Percentiles rank a stretch among this genome's conserved stretches.
These are phyloP conservation scores for Phytophthora vignae DNA, from an alignment of 352 stramenopile genomes.

Conservation along the genomic window DNA sequence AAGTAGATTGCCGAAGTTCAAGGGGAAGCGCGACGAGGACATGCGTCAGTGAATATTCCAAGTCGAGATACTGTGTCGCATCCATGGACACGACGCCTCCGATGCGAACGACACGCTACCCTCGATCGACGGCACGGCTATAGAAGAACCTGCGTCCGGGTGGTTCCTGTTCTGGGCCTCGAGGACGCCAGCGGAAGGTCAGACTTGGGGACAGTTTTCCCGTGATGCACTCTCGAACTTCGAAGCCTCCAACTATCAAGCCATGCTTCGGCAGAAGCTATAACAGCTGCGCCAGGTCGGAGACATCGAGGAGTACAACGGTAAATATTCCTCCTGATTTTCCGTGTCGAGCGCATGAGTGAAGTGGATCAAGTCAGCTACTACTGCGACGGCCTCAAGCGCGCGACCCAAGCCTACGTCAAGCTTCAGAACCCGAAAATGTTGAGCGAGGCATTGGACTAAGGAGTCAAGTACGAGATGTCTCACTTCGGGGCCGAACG, in stretches of 20 bases:
- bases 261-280: background rate
- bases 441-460: constrained; percentile 8
- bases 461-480: constrained; percentile 19
- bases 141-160: background rate
- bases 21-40: too few species aligned
- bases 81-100: background rate
- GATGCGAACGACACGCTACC: background rate
- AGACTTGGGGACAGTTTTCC: too few species aligned
- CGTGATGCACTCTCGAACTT: too few species aligned
- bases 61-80: background rate
- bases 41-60: background rate
- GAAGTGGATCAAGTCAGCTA: constrained; percentile 22
- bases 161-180: too few species aligned
- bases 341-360: constrained; percentile 22
- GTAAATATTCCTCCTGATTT: constrained; percentile 1
- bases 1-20: too few species aligned
- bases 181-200: too few species aligned
- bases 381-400: constrained; percentile 16
- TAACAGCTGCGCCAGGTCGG: constrained; percentile 3
- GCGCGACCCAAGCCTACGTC: constrained; percentile 13
- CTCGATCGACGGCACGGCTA: background rate
- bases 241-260: too few species aligned
- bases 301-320: background rate
- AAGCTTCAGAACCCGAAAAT: constrained; percentile 3
- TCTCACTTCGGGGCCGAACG: constrained; percentile 5